Evolutionary conservation across 768 basidiomycete genomes (phyloP), one percentile per base, ranked within the genome.

Genomic region (Phylloporus arenicola): DNA sequence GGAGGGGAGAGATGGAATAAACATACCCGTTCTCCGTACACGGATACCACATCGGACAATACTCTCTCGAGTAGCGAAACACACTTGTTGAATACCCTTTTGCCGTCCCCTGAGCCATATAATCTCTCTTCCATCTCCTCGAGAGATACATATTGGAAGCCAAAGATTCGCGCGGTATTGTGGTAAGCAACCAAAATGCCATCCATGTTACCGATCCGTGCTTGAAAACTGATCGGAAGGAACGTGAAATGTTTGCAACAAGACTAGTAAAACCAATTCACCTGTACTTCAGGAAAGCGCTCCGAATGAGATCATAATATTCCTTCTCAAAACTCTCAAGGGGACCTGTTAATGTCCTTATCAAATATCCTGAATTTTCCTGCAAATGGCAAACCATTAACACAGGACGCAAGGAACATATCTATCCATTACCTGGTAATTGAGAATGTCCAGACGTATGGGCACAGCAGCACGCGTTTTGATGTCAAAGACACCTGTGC

Each of bases 161-260:
- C 95, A 59, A 92, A 92, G 44, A 96, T 79, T 16, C 79, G 77
- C 7, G 81, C 80, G 1, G 90, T 94, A 54, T 95, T 96, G 62
- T 92, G 89, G 61, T 88, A 91, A 19, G 90, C 84, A 34, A 92
- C 81, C 52, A 92, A 75, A 8, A 97, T 86, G 14, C 95, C 95
- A 61, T 96, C 93, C 95, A 98, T 98, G 62, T 86, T 83, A 9
- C 95, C 95, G 53, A 99, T 98, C 5, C 95, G 84, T 2, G 81
- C 94, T 75, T 99, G 95, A 72, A 98, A 86, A 56, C 90, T 92
- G 52, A 19, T 37, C 5, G n/a, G 37, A 14, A 14, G 24, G 6
- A 24, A 6, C 19, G 9, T 20, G 17, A 20, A 30, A 30, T 11
- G 24, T 41, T 24, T 33, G 33, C 24, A 24, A 12, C 19, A 16